phyloP scores from a whole-genome alignment of 225 moss, liverwort and hornwort genomes.

The Physcomitrium patens region DNA sequence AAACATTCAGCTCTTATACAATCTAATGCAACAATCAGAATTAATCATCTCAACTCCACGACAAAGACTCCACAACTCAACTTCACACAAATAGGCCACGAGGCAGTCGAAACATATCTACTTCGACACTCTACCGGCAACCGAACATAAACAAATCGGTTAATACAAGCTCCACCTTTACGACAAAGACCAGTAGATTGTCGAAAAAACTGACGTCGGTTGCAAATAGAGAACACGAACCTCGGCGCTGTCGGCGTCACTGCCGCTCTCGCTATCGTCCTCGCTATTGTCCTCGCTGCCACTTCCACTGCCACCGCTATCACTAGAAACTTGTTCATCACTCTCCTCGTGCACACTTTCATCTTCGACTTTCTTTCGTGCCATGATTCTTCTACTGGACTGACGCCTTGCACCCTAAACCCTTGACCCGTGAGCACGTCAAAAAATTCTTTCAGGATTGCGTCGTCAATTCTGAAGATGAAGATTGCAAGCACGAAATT shows the following conservation, averaged over 20 bases:
- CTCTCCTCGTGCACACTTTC: slow-evolving; percentile 26
- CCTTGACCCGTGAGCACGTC: background rate
- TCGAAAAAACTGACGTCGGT: background rate
- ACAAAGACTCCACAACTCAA: background rate
- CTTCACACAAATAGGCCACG: background rate
- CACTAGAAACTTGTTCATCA: slow-evolving; percentile 23
- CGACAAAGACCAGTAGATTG: background rate
- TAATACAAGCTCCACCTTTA: background rate
- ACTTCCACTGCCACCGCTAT: slow-evolving; percentile 18
- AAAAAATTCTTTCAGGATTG: too few relatives aligned
- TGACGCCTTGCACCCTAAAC: slow-evolving; percentile 10
- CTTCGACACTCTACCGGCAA: background rate
- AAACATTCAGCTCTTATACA: background rate
- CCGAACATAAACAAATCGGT: background rate
- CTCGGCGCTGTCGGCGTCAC: slow-evolving; percentile 36
- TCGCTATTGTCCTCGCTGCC: slow-evolving; percentile 11
- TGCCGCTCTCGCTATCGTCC: slow-evolving; percentile 19
- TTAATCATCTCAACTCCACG: background rate
- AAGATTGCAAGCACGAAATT: too few relatives aligned
- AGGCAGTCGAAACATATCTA: background rate
- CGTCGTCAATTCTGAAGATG: too few relatives aligned
- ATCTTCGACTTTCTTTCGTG: slow-evolving; percentile 27
- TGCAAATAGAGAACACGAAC: slow-evolving; percentile 17
- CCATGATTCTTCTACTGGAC: slow-evolving; percentile 21
- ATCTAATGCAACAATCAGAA: background rate